These are phyloP conservation scores for Myxozyma nipponensis DNA, from an alignment of 805 yeast genomes.

Conservation along the genomic window DNA sequence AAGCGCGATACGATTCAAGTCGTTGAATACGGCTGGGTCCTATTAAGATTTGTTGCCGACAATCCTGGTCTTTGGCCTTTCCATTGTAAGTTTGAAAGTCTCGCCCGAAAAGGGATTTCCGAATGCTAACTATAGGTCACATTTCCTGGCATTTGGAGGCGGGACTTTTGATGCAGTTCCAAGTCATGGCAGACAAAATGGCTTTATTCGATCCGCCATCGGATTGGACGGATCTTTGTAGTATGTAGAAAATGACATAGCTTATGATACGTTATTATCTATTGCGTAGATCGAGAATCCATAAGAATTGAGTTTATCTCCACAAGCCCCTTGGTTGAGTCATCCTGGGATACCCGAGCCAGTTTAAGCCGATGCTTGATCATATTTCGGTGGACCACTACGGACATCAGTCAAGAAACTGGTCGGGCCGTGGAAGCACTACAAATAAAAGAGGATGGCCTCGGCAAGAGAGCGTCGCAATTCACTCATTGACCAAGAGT, in stretches of 20 bases:
- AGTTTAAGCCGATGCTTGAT: too few species aligned
- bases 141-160: slow-evolving; percentile 92
- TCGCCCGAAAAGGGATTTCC: not conserved
- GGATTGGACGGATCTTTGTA: too few species aligned
- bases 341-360: too few species aligned
- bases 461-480: slow-evolving; percentile 23
- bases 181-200: slow-evolving; percentile 29
- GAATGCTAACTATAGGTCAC: slow-evolving; percentile 50
- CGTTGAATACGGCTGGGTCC: slow-evolving; percentile 61
- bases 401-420: not conserved
- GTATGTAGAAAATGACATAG: too few species aligned
- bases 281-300: too few species aligned
- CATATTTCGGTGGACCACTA: not conserved
- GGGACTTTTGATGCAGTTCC: slow-evolving; percentile 52
- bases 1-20: slow-evolving; percentile 64
- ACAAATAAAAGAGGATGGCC: slow-evolving; percentile 5
- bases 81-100: slow-evolving; percentile 63
- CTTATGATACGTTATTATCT: too few species aligned
- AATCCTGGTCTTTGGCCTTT: slow-evolving; percentile 94
- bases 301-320: too few species aligned
- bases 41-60: slow-evolving; percentile 63
- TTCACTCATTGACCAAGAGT: slow-evolving; percentile 32
- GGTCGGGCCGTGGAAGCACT: not conserved
- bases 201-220: slow-evolving; percentile 30
- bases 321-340: too few species aligned